Percentiles rank a stretch among this genome's conserved stretches.
phyloP scores from a whole-genome alignment of 2,329 filamentous ascomycete species.

The Amesomyces nigricolor region DNA sequence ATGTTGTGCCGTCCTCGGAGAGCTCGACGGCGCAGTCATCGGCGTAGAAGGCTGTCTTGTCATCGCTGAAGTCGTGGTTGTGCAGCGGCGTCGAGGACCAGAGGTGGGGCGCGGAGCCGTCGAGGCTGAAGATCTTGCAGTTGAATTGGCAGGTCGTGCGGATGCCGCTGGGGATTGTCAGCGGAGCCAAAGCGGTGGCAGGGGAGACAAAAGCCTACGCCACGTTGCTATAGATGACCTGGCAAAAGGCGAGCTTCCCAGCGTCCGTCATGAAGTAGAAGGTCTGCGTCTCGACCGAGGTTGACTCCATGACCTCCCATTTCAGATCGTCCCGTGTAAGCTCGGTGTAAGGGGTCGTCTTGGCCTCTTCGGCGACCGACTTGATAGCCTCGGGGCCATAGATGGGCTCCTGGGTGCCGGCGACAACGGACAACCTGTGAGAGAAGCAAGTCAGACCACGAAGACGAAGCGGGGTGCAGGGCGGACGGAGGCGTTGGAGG shows the following conservation, averaged over 20 bases:
- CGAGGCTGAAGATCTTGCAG: slow-evolving; percentile 80
- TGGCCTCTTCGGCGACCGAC: slow-evolving; percentile 75
- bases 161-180: slow-evolving; percentile 60
- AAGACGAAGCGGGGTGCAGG: slow-evolving; percentile 9
- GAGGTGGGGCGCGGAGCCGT: slow-evolving; percentile 64
- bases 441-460: slow-evolving; percentile 20
- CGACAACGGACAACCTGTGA: slow-evolving; percentile 65
- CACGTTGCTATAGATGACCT: slow-evolving; percentile 98
- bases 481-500: background rate
- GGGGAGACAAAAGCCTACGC: slow-evolving; percentile 53
- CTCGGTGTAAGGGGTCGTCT: slow-evolving; percentile 74
- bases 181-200: background rate
- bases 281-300: slow-evolving; percentile 87
- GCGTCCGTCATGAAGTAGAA: slow-evolving; percentile 84
- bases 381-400: slow-evolving; percentile 86
- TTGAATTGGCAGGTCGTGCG: slow-evolving; percentile 91
- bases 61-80: slow-evolving; percentile 78
- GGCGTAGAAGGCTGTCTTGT: slow-evolving; percentile 78
- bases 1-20: slow-evolving; percentile 74
- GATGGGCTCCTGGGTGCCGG: slow-evolving; percentile 92
- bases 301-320: slow-evolving; percentile 77
- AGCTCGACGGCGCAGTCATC: slow-evolving; percentile 80
- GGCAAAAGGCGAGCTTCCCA: slow-evolving; percentile 70
- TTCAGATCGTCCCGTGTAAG: slow-evolving; percentile 70
- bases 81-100: slow-evolving; percentile 79